Base-by-base conservation (phyloP, 2,329 filamentous ascomycete genomes). In the Penicillium expansum region DNA sequence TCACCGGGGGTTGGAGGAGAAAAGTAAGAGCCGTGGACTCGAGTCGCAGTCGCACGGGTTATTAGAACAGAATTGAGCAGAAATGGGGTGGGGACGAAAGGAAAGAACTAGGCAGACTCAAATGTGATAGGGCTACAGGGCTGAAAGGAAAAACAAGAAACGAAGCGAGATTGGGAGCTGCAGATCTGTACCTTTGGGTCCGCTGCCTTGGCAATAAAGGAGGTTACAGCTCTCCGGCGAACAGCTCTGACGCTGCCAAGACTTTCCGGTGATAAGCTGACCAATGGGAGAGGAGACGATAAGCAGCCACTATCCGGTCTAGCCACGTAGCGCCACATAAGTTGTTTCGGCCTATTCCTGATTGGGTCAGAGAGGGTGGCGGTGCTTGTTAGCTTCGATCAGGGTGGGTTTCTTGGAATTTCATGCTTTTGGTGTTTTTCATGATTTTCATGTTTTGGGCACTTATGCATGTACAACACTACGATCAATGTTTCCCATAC, bases 121-220 rank as follows among this genome's bases (percentile, higher is more conserved):
- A 47, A 51, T 57, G 52, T 33, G 45, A 55, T 62, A 66, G 62
- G 63, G 59, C 60, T 65, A 55, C 60, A 69, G 66, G 66, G 65
- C 66, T 68, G 63, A 62, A 27, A 56, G 20, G 10, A 8, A 35
- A 39, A 56, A 33, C 22, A 50, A 52, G 39, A 55, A 47, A 55
- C 42, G 44, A 63, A 64, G 61, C 59, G 62, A 65, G 32, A 63
- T 61, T 59, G 41, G 49, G 47, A 39, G 30, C 30, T 52, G 57
- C 57, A 51, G 56, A 57, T 63, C 45, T 42, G 51, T 52, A 59
- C 45, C 33, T 55, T 38, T 18, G 38, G 45, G 32, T n/a, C 43
- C 39, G 24, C 51, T 35, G 59, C 16, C 37, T 56, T 56, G 48
- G 52, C 52, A 55, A 22, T 9, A 22, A 50, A 50, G 29, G 45